Conservation (phyloP, 2,329 filamentous ascomycete species). For the Aspergillus brasiliensis region DNA sequence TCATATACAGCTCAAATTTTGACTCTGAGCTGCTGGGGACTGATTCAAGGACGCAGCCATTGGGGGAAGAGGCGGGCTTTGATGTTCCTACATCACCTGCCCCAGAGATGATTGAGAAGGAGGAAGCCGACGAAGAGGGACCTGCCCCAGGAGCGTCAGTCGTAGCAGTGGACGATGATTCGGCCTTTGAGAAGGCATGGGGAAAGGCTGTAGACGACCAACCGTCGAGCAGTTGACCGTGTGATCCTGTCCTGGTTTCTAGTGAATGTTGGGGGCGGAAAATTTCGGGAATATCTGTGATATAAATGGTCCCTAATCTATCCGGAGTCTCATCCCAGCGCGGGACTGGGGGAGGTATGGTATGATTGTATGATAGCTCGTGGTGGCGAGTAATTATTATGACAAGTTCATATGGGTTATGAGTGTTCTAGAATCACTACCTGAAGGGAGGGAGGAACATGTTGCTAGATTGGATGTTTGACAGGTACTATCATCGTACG, state of each 20-base stretch:
- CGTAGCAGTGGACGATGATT: slow-evolving; percentile 21
- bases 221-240: slow-evolving; percentile 6
- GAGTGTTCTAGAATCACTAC: background rate
- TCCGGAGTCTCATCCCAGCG: background rate
- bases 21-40: slow-evolving; percentile 37
- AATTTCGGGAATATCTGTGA: background rate
- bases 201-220: slow-evolving; percentile 39
- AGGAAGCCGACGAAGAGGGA: slow-evolving; percentile 14
- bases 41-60: slow-evolving; percentile 17
- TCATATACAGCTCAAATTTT: slow-evolving; percentile 53
- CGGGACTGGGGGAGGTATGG: background rate
- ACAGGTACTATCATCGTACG: background rate
- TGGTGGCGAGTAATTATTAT: background rate
- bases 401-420: background rate
- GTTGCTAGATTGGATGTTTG: background rate
- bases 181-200: slow-evolving; percentile 40
- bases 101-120: slow-evolving; percentile 25
- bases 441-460: too few species aligned
- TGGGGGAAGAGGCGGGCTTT: slow-evolving; percentile 9
- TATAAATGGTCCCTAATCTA: slow-evolving; percentile 3
- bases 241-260: background rate
- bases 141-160: background rate
- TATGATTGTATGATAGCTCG: slow-evolving; percentile 6
- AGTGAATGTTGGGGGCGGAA: background rate
- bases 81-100: slow-evolving; percentile 25